phyloP scores from a whole-genome alignment of 2,329 filamentous ascomycete species.

The Hypoxylon rubiginosum region DNA sequence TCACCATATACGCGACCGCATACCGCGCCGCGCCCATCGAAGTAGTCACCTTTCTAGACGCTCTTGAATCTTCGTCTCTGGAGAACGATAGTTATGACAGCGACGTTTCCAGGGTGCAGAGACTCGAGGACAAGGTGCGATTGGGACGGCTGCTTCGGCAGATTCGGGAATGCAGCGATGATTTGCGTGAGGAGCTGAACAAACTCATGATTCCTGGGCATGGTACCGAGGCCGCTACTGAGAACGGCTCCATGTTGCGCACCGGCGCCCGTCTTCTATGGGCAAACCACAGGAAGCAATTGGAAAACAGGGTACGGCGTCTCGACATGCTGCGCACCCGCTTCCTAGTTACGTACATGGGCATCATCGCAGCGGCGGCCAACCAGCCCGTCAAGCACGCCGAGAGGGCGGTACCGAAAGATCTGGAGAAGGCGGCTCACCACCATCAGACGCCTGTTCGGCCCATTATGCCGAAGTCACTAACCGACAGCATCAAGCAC shows the following conservation, averaged over 20 bases:
- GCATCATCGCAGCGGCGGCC: slow-evolving; percentile 63
- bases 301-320: slow-evolving; percentile 70
- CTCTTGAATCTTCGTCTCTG: slow-evolving; percentile 71
- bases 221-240: slow-evolving; percentile 42
- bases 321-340: slow-evolving; percentile 74
- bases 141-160: slow-evolving; percentile 70
- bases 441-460: slow-evolving; percentile 39
- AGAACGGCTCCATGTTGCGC: slow-evolving; percentile 61
- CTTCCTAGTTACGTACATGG: slow-evolving; percentile 74
- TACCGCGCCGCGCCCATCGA: slow-evolving; percentile 71
- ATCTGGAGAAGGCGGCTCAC: slow-evolving; percentile 50
- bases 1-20: slow-evolving; percentile 66
- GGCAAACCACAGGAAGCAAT: slow-evolving; percentile 65
- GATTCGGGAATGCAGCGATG: slow-evolving; percentile 72
- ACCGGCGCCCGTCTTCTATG: slow-evolving; percentile 68
- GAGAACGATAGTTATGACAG: slow-evolving; percentile 75
- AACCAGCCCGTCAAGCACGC: slow-evolving; percentile 51
- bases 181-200: slow-evolving; percentile 72
- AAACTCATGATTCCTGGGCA: slow-evolving; percentile 58
- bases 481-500: slow-evolving; percentile 60
- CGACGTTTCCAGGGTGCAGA: slow-evolving; percentile 69
- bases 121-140: slow-evolving; percentile 73
- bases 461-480: slow-evolving; percentile 56
- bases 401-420: slow-evolving; percentile 46
- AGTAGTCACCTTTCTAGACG: slow-evolving; percentile 69